Evolutionary conservation across 352 stramenopile genomes (phyloP).

Genomic region (Pythium vanterpoolii): DNA sequence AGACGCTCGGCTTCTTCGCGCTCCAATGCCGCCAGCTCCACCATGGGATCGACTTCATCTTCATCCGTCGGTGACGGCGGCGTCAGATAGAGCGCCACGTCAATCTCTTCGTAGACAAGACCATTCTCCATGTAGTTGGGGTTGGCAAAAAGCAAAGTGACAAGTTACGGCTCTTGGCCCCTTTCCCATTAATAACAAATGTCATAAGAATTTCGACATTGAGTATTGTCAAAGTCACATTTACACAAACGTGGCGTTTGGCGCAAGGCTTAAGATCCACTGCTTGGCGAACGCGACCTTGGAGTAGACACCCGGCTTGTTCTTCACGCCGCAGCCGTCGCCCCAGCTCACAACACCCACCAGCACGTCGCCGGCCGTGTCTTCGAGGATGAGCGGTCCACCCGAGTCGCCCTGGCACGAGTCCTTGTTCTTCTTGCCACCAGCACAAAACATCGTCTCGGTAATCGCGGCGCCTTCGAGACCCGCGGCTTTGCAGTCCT

Average conservation of each 20-base stretch:
- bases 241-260: slow-evolving; percentile 4
- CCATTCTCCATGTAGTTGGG: neutral
- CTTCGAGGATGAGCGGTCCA: slow-evolving; percentile 40
- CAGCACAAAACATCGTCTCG: slow-evolving; percentile 50
- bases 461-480: slow-evolving; percentile 7
- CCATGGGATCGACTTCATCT: slow-evolving; percentile 54
- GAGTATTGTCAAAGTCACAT: too few relatives aligned
- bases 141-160: neutral
- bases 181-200: too few relatives aligned
- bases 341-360: slow-evolving; percentile 58
- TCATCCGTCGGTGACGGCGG: neutral
- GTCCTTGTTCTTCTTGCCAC: slow-evolving; percentile 29
- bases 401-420: slow-evolving; percentile 58
- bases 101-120: neutral
- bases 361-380: slow-evolving; percentile 31
- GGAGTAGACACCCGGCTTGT: slow-evolving; percentile 49
- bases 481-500: slow-evolving; percentile 20
- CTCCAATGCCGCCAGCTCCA: slow-evolving; percentile 59
- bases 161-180: neutral
- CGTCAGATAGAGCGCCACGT: slow-evolving; percentile 7
- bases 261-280: slow-evolving; percentile 41
- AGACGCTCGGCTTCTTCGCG: neutral
- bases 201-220: too few relatives aligned
- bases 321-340: slow-evolving; percentile 38
- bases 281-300: slow-evolving; percentile 35